A percentile compares a stretch with the other conserved stretches of the same genome.
Conservation (phyloP, 305 asterid species). For the Striga hermonthica region DNA sequence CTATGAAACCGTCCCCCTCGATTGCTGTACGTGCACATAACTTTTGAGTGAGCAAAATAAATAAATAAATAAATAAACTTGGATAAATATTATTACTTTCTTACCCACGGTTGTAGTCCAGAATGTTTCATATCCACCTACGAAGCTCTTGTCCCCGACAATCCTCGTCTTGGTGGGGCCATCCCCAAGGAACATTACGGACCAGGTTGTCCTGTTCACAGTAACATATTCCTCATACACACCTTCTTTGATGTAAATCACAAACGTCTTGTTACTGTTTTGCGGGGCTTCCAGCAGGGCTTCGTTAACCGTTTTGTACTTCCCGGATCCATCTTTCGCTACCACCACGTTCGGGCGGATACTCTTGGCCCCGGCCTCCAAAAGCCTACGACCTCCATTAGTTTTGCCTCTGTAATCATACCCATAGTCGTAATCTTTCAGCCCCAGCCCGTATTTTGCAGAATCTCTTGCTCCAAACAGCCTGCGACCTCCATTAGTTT, state of each 20-base stretch:
- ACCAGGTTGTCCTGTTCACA: conserved; percentile 24
- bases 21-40: conserved; percentile 29
- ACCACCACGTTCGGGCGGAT: conserved; percentile 36
- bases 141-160: conserved; percentile 34
- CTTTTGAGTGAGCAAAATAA: no score
- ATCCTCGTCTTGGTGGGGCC: conserved; percentile 44
- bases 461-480: background rate
- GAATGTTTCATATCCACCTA: conserved; percentile 31
- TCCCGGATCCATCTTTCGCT: conserved; percentile 46
- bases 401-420: background rate
- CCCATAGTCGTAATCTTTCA: background rate
- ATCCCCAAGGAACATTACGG: conserved; percentile 43
- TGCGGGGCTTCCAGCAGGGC: conserved; percentile 38
- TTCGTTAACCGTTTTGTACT: conserved; percentile 34
- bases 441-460: no score
- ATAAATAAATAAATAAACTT: background rate
- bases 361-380: background rate
- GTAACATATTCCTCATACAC: conserved; percentile 38
- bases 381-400: conserved; percentile 21
- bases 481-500: background rate
- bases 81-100: background rate
- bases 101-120: conserved; percentile 40
- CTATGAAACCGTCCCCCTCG: conserved; percentile 44
- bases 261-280: conserved; percentile 30
- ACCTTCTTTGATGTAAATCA: conserved; percentile 43